Base-by-base conservation (phyloP, 1,139 yeast species). In the Suhomyces kunorum region DNA sequence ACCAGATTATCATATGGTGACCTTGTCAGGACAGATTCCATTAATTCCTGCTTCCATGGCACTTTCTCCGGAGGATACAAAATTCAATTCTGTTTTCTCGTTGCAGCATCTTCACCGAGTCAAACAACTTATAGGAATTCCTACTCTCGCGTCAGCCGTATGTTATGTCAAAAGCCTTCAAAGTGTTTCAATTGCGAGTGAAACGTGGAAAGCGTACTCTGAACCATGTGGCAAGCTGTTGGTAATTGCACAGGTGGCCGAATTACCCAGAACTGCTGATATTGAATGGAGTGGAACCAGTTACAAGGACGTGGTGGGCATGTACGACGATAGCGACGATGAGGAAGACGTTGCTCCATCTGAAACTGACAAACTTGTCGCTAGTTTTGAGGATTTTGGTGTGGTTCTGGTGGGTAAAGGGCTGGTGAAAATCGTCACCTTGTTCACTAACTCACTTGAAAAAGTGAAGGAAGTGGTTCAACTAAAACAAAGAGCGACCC, bases 21-120 rank as follows among this genome's bases (percentile, higher is more conserved):
- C 80, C 30, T 64, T 89, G n/a, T 87, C 97, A 30, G 98, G 98
- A 0, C 98, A 92, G 62, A 90, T 92, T 28, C 95, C 96, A 1
- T 67, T 92, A 34, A 58, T 84, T 3, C 98, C 98, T 0, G 61
- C 78, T 0, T 62, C 78, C 4, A 86, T 90, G 92, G 72, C 61
- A 3, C 49, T 81, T 29, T 42, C 60, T 1, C 49, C 56, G 3
- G 48, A 68, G 22, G 53, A 48, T 12, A 36, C 12, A 41, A 39
- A 12, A 2, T 44, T 25, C 27, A 38, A 34, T 16, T 76, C 83
- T 0, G 71, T 73, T 0, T 59, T 89, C 22, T 71, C 96, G 0
- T 68, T 89, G 31, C 95, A 87, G 56, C 95, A 88, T 59, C 75
- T 87, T 36, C 68, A 74, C 46, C 73, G 80, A n/a, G 82, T 87